Percentiles rank a stretch among this genome's conserved stretches.
phyloP scores from a whole-genome alignment of 164 flowering plant genomes.

The Taxillus chinensis region DNA sequence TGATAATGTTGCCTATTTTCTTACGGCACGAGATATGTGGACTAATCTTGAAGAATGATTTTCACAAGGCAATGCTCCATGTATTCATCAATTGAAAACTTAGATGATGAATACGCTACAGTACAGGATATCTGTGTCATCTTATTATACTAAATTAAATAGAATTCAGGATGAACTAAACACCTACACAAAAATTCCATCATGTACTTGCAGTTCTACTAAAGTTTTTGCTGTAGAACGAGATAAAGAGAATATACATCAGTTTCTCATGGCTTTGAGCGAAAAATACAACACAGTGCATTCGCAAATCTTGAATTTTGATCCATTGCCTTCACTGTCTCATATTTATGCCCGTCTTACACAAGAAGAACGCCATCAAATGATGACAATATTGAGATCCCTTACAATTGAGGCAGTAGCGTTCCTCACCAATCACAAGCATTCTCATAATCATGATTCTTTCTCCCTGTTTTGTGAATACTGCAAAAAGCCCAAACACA shows the following conservation, averaged over 20 bases:
- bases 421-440: background rate
- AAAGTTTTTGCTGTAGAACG: background rate
- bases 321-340: background rate
- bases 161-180: background rate
- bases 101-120: background rate
- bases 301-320: background rate
- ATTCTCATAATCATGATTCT: background rate
- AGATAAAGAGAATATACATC: background rate
- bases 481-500: slow-evolving; percentile 2
- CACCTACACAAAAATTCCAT: background rate
- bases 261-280: background rate
- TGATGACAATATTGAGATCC: background rate
- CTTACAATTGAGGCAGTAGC: background rate
- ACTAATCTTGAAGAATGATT: background rate
- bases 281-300: background rate
- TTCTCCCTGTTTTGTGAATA: background rate
- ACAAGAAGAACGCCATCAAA: background rate
- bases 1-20: background rate
- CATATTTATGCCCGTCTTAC: background rate
- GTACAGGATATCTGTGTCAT: background rate
- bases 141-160: background rate
- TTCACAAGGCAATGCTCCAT: slow-evolving; percentile 1
- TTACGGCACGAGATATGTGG: slow-evolving; percentile 2
- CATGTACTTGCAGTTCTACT: background rate
- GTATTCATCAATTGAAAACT: background rate